Base-by-base conservation (phyloP, 2,329 filamentous ascomycete species). In the Madurella mycetomatis region DNA sequence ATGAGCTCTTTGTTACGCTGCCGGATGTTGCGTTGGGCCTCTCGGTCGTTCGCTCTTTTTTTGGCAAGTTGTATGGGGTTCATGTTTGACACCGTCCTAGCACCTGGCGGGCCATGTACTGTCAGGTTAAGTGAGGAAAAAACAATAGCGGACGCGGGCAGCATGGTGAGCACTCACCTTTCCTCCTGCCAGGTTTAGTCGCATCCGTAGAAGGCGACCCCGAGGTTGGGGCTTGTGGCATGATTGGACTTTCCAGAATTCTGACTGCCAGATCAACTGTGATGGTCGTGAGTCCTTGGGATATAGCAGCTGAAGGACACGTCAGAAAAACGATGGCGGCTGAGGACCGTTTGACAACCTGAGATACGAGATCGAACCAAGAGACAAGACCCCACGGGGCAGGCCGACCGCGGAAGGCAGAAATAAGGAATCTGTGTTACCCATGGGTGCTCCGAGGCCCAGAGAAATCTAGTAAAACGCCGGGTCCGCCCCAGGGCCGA, bases 21-120 rank as follows among this genome's bases (percentile, higher is more conserved):
- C 47, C 91, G 80, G 60, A 95, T 95, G 41, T 88, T 89, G 47
- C 91, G 82, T 73, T 96, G 91, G 41, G 91, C 91, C 71, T 95
- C 90, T 58, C 91, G 83, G 69, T 96, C 91, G 74, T 96, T 96
- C 65, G 90, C 89, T 60, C 92, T 81, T 76, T 96, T 96, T 70
- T 91, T 88, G 31, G 87, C 89, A 55, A 96, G 81, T 72, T 96
- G 92, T 58, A 92, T 88, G 5, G 90, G 88, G 11, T 90, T 95
- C 67, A 96, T 79, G 65, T 88, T 92, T 60, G 90, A 90, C 53
- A 95, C 91, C 60, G 88, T 91, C 62, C 90, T 83, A 55, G 87
- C 81, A 46, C 80, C 81, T 79, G 43, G 34, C 31, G 39, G 43
- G 47, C 4, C 4, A 37, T 5, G 9, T 41, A 31, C 12, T 48